Conservation (phyloP, 108 stramenopile species). For the Pseudonitzschia delicatissima region DNA sequence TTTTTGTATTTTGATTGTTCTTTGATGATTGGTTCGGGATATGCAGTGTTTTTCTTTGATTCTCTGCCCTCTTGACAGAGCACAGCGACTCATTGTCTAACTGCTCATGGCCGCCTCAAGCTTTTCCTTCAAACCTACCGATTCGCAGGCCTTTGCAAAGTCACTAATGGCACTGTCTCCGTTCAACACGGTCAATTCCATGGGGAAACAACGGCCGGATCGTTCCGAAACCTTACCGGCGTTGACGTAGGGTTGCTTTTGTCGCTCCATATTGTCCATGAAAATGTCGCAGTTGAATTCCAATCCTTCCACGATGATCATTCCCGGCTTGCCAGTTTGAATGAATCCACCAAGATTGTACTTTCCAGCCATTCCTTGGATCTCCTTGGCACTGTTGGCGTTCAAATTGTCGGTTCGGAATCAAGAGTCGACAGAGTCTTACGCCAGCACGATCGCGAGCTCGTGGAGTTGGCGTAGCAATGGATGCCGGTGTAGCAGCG, state of each 20-base stretch:
- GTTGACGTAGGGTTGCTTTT: conserved; percentile 36
- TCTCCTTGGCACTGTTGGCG: conserved; percentile 20
- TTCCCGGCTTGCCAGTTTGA: conserved; percentile 59
- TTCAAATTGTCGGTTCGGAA: conserved; percentile 16
- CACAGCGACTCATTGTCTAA: background rate
- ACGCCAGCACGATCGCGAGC: conserved; percentile 40
- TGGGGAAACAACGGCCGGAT: conserved; percentile 40
- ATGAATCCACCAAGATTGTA: conserved; percentile 66
- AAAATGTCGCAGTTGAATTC: conserved; percentile 49
- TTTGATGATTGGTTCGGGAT: background rate
- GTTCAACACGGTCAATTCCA: conserved; percentile 27
- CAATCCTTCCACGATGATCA: conserved; percentile 59
- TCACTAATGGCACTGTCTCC: conserved; percentile 24
- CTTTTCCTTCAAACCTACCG: conserved; percentile 34
- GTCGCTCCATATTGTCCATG: conserved; percentile 52
- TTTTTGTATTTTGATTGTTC: background rate
- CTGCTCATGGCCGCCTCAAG: conserved; percentile 25
- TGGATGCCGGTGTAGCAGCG: conserved; percentile 6
- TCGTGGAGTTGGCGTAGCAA: conserved; percentile 14
- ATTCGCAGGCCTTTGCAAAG: conserved; percentile 36
- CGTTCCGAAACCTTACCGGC: conserved; percentile 36
- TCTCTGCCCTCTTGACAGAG: background rate
- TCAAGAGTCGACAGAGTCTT: conserved; percentile 31
- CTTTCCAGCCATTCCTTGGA: conserved; percentile 41
- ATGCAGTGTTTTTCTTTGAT: background rate